phyloP scores from a whole-genome alignment of 2,329 filamentous ascomycete genomes.

The Ophiosphaerella korrae region DNA sequence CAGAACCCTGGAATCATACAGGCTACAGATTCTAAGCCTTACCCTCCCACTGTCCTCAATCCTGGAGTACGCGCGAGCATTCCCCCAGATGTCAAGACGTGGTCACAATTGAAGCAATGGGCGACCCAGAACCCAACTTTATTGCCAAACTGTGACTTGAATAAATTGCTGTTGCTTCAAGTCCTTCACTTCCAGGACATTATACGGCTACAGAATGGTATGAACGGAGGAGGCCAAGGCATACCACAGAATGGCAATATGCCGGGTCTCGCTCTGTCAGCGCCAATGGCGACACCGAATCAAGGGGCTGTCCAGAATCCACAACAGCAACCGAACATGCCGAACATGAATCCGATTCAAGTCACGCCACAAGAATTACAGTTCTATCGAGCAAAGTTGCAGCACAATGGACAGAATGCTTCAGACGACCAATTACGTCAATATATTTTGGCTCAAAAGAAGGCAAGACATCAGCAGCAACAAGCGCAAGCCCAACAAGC shows the following conservation, averaged over 20 bases:
- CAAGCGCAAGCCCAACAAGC: slow-evolving; percentile 13
- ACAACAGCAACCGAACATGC: slow-evolving; percentile 37
- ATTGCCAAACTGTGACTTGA: slow-evolving; percentile 29
- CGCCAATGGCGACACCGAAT: slow-evolving; percentile 45
- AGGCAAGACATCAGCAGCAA: slow-evolving; percentile 14
- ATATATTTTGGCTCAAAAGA: slow-evolving; percentile 31
- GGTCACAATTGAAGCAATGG: slow-evolving; percentile 63
- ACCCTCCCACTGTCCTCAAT: slow-evolving; percentile 37
- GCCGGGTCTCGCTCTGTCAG: slow-evolving; percentile 42
- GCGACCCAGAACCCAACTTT: slow-evolving; percentile 51
- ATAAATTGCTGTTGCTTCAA: slow-evolving; percentile 44
- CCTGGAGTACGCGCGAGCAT: slow-evolving; percentile 36
- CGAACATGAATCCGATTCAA: slow-evolving; percentile 28
- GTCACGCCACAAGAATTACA: slow-evolving; percentile 50
- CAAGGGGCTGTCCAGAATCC: slow-evolving; percentile 32
- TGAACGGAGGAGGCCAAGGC: slow-evolving; percentile 18
- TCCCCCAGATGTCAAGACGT: slow-evolving; percentile 59
- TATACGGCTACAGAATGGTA: slow-evolving; percentile 32
- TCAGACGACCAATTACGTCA: slow-evolving; percentile 34
- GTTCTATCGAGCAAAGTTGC: slow-evolving; percentile 41
- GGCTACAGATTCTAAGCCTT: slow-evolving; percentile 37
- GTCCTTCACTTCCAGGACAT: slow-evolving; percentile 52
- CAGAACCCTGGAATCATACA: slow-evolving; percentile 43
- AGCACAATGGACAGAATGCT: slow-evolving; percentile 28
- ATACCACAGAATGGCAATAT: slow-evolving; percentile 26